Conservation (phyloP, 2,329 filamentous ascomycete genomes). For the Penicillium sumatraense region DNA sequence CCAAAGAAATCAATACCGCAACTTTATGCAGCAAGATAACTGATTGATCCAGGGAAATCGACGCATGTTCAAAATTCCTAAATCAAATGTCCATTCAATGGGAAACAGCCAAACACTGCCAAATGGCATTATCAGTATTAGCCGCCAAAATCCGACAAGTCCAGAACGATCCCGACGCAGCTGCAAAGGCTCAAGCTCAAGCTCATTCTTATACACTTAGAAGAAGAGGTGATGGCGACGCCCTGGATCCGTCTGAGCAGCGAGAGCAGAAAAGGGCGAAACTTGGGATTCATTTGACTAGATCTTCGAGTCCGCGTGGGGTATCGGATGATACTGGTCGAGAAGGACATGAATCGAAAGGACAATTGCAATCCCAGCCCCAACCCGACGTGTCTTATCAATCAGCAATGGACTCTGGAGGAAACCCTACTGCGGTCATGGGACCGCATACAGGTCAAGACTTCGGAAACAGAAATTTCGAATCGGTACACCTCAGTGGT, state of each 20-base stretch:
- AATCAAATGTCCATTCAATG: slow-evolving; percentile 42
- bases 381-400: background rate
- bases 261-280: background rate
- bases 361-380: no score
- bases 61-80: slow-evolving; percentile 37
- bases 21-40: background rate
- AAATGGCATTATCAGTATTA: slow-evolving; percentile 40
- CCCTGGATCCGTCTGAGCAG: background rate
- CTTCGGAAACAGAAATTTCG: background rate
- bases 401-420: background rate
- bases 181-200: slow-evolving; percentile 12
- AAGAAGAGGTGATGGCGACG: background rate
- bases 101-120: slow-evolving; percentile 47
- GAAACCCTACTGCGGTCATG: background rate
- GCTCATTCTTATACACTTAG: slow-evolving; percentile 17
- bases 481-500: background rate
- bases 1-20: no score
- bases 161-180: background rate
- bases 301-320: background rate
- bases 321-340: background rate
- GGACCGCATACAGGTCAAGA: background rate
- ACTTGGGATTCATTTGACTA: background rate
- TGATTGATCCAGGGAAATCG: slow-evolving; percentile 38
- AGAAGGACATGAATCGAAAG: background rate
- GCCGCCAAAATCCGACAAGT: slow-evolving; percentile 36